Conservation (phyloP, 306 rosid genomes). For the Echinosophora koreensis region DNA sequence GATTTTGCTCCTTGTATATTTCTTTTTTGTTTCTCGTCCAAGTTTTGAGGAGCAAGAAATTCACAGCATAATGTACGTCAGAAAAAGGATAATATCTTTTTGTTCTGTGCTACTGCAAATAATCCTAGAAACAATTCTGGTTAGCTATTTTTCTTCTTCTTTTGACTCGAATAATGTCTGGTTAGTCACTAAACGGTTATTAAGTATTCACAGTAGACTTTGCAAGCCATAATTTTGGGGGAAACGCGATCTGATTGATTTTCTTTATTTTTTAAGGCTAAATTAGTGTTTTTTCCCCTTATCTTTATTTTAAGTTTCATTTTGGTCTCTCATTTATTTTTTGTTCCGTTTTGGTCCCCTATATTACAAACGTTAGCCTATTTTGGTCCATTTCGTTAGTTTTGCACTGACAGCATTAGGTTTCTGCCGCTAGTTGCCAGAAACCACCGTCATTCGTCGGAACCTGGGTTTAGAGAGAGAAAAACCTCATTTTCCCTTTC, state of each 20-base stretch:
- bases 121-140: not conserved
- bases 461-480: too few relatives aligned
- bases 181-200: not conserved
- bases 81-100: not conserved
- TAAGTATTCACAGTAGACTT: not conserved
- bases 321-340: too few relatives aligned
- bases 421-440: too few relatives aligned
- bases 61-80: not conserved
- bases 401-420: too few relatives aligned
- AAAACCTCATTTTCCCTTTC: too few relatives aligned
- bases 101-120: not conserved
- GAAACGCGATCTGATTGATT: not conserved
- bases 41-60: not conserved
- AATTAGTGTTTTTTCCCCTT: too few relatives aligned
- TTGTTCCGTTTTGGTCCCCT: too few relatives aligned
- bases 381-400: too few relatives aligned
- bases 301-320: too few relatives aligned
- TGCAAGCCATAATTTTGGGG: not conserved
- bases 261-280: not conserved
- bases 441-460: too few relatives aligned
- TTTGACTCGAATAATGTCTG: not conserved
- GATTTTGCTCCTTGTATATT: not conserved
- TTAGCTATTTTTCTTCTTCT: too few relatives aligned
- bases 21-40: not conserved
- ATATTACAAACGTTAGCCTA: too few relatives aligned